These are phyloP conservation scores for Blastomyces percursus DNA, from an alignment of 2,329 filamentous ascomycete species.

Conservation along the genomic window DNA sequence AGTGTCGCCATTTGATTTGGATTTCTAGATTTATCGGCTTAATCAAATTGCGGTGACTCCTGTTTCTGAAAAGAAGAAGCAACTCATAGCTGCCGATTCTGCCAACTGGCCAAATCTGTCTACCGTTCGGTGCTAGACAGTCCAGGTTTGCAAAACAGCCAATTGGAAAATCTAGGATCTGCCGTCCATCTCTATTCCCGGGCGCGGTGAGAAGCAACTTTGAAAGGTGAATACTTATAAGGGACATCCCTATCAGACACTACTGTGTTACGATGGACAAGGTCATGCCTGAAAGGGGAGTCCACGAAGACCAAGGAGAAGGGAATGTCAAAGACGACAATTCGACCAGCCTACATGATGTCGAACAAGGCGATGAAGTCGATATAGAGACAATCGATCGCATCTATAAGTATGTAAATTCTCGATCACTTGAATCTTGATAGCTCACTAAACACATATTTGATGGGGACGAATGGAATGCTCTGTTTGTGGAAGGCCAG, in stretches of 20 bases:
- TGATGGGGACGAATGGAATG: background rate
- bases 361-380: conserved; percentile 20
- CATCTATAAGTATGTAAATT: conserved; percentile 25
- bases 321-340: background rate
- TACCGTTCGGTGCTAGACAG: background rate
- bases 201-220: background rate
- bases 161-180: background rate
- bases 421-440: background rate
- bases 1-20: background rate
- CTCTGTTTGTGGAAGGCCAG: background rate
- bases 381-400: conserved; percentile 28
- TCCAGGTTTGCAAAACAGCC: background rate
- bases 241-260: background rate
- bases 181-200: background rate
- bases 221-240: background rate
- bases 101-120: background rate
- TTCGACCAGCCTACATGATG: conserved; percentile 5
- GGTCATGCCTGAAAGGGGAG: background rate
- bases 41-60: conserved; percentile 46
- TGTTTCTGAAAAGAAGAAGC: conserved; percentile 39
- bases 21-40: background rate
- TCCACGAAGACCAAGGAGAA: background rate
- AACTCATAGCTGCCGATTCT: conserved; percentile 44
- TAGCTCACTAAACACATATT: background rate
- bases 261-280: background rate